phyloP scores from a whole-genome alignment of 257 asterid genomes.

The Phtheirospermum japonicum region DNA sequence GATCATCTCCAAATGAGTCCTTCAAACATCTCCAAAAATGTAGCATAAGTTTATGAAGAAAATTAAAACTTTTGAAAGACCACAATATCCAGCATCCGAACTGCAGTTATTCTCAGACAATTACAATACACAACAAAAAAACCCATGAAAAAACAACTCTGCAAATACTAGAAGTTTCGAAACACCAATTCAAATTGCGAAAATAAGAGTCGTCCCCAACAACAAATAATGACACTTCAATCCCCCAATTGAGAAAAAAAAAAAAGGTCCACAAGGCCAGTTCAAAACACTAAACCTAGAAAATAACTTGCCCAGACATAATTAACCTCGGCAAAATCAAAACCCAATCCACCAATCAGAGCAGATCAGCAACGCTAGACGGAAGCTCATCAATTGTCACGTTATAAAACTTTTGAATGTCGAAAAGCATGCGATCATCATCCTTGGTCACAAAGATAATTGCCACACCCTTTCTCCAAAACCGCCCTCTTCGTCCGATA shows the following conservation, averaged over 20 bases:
- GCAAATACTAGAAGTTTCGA: too few relatives aligned
- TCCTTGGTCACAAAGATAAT: conserved; percentile 55
- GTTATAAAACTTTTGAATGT: background rate
- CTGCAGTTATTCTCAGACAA: too few relatives aligned
- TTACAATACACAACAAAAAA: too few relatives aligned
- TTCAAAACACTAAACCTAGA: too few relatives aligned
- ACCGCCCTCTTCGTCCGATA: conserved; percentile 59
- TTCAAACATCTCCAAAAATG: too few relatives aligned
- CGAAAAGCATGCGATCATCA: conserved; percentile 53
- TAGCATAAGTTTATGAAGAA: too few relatives aligned
- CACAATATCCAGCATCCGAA: too few relatives aligned
- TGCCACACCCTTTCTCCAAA: conserved; percentile 68
- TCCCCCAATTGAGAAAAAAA: conserved; percentile 35
- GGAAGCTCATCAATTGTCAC: background rate
- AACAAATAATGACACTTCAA: conserved; percentile 32
- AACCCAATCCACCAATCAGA: background rate
- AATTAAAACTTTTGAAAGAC: conserved; percentile 2
- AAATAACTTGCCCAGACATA: conserved; percentile 32
- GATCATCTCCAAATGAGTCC: too few relatives aligned
- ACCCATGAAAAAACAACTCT: too few relatives aligned
- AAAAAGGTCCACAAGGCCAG: conserved; percentile 23
- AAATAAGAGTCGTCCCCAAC: conserved; percentile 27
- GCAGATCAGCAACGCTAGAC: background rate
- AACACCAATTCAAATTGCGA: conserved; percentile 33
- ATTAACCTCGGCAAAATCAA: conserved; percentile 21